These are phyloP conservation scores for Penicillium malachiteum DNA, from an alignment of 495 filamentous ascomycete genomes.

Conservation along the genomic window DNA sequence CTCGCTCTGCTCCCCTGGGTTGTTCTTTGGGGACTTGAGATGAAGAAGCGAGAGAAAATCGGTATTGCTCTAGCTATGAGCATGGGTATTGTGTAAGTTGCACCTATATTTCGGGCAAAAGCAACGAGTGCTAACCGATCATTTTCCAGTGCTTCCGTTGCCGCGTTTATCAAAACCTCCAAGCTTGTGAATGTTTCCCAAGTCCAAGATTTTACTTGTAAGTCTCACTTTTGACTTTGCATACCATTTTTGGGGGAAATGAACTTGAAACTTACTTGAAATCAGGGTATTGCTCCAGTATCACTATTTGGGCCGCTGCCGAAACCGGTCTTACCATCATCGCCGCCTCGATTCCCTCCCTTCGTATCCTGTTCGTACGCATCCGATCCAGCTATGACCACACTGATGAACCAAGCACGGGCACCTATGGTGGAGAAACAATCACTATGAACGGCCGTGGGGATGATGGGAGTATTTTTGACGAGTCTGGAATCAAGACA, in stretches of 20 bases:
- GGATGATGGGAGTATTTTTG: background rate
- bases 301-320: slow-evolving; percentile 25
- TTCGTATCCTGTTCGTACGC: slow-evolving; percentile 18
- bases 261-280: too few relatives aligned
- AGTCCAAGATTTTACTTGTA: slow-evolving; percentile 29
- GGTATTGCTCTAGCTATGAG: slow-evolving; percentile 31
- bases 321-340: slow-evolving; percentile 28
- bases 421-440: background rate
- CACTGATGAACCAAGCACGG: background rate
- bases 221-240: background rate
- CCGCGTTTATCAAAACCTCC: slow-evolving; percentile 27
- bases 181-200: slow-evolving; percentile 17
- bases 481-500: background rate
- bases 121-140: background rate
- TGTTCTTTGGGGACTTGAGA: slow-evolving; percentile 27
- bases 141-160: slow-evolving; percentile 15
- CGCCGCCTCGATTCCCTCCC: slow-evolving; percentile 27
- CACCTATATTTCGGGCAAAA: background rate
- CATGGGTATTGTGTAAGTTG: slow-evolving; percentile 24
- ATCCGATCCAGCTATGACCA: slow-evolving; percentile 18
- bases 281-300: slow-evolving; percentile 13
- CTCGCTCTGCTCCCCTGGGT: slow-evolving; percentile 27
- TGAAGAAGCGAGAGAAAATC: slow-evolving; percentile 25
- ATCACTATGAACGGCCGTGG: background rate
- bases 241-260: background rate